Percentiles rank a stretch among this genome's conserved stretches.
phyloP scores from a whole-genome alignment of 176 grass and related monocot species.

The Dactylis glomerata region DNA sequence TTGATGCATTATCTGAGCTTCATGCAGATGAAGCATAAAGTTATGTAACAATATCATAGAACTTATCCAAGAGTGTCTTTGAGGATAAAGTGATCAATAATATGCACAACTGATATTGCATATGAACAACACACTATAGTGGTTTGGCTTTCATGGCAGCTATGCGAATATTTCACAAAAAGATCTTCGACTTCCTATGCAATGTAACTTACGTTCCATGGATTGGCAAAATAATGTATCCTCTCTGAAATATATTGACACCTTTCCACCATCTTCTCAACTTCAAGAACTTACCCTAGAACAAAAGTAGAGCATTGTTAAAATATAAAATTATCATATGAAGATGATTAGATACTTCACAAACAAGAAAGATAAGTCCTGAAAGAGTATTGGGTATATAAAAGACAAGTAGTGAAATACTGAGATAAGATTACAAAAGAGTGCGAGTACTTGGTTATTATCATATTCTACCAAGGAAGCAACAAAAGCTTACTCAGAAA shows the following conservation, averaged over 20 bases:
- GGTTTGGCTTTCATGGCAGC: not conserved
- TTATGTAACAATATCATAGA: not conserved
- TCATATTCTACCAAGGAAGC: not conserved
- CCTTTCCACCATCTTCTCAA: slow-evolving; percentile 99
- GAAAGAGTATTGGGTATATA: not conserved
- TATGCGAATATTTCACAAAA: slow-evolving; percentile 9
- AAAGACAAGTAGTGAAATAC: not conserved
- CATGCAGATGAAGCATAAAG: not conserved
- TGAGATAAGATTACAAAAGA: not conserved
- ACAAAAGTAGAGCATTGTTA: slow-evolving; percentile 21
- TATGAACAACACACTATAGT: not conserved
- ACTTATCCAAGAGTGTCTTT: not conserved
- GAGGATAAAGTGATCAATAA: slow-evolving; percentile 5
- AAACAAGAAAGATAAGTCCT: slow-evolving; percentile 8
- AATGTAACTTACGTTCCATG: slow-evolving; percentile 68
- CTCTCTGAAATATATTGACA: slow-evolving; percentile 79
- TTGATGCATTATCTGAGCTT: not conserved
- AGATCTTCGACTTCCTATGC: not conserved
- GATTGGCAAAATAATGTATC: slow-evolving; percentile 88
- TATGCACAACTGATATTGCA: not conserved
- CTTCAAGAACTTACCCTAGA: slow-evolving; percentile 52
- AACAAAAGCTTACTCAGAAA: not conserved
- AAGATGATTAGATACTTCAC: slow-evolving; percentile 15
- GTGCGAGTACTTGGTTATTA: not conserved
- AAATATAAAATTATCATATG: slow-evolving; percentile 16